Conservation (phyloP, 2,329 filamentous ascomycete species). For the Scedosporium dehoogii region DNA sequence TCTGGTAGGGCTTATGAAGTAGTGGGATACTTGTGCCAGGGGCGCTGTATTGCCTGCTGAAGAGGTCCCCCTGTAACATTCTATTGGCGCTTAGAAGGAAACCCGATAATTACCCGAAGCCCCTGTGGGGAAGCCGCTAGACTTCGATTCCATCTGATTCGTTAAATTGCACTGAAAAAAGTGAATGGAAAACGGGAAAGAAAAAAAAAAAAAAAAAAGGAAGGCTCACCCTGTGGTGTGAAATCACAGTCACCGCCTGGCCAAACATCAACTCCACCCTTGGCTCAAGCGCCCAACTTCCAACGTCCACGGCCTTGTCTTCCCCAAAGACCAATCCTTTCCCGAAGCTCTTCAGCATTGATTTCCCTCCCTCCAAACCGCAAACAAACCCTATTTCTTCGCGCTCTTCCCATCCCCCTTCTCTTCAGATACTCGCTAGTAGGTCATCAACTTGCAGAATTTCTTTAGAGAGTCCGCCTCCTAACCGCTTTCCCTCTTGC, state of each 20-base stretch:
- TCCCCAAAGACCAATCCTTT: not conserved
- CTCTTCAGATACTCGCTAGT: not conserved
- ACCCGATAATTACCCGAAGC: not conserved
- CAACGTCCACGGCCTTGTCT: not conserved
- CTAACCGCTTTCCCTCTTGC: not conserved
- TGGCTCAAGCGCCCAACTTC: conserved; percentile 3
- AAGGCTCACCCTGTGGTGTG: not conserved
- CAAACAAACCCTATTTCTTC: not conserved
- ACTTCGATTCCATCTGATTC: not conserved
- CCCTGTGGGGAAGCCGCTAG: not conserved
- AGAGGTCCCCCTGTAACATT: not conserved
- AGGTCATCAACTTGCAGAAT: not conserved
- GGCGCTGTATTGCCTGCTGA: not conserved
- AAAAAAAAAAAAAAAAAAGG: not conserved
- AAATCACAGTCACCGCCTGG: conserved; percentile 3
- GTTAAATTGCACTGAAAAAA: not conserved
- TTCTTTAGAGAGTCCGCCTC: not conserved
- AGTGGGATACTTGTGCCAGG: not conserved
- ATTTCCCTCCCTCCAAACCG: not conserved
- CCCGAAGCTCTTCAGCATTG: not conserved
- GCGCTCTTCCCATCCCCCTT: not conserved
- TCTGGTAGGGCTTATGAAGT: not conserved
- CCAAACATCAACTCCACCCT: conserved; percentile 5
- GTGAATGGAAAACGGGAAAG: not conserved
- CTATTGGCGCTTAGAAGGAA: not conserved